These are phyloP conservation scores for Drechslerella dactyloides DNA, from an alignment of 2,329 filamentous ascomycete species.

Conservation along the genomic window DNA sequence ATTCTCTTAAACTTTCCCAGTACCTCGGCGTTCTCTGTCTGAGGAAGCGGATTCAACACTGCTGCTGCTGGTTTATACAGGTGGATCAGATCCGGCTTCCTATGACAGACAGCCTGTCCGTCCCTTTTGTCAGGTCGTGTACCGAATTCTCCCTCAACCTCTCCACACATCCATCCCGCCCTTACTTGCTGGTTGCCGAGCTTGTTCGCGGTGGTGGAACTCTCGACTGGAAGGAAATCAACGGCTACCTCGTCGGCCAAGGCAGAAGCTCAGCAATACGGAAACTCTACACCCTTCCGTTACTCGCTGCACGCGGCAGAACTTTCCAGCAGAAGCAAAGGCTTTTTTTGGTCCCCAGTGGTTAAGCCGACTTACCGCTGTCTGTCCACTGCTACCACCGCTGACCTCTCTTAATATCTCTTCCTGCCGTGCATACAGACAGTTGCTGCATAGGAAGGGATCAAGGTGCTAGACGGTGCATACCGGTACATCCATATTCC, in stretches of 20 bases:
- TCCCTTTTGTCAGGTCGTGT: neutral
- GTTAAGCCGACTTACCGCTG: constrained; percentile 17
- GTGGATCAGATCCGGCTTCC: constrained; percentile 32
- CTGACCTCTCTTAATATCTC: constrained; percentile 16
- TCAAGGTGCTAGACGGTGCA: constrained; percentile 41
- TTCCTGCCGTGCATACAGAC: constrained; percentile 10
- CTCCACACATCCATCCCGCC: constrained; percentile 9
- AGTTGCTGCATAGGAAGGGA: constrained; percentile 40
- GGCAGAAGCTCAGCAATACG: constrained; percentile 35
- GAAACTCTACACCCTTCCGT: constrained; percentile 48
- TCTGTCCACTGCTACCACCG: constrained; percentile 2
- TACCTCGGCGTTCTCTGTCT: neutral
- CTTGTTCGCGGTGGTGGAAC: constrained; percentile 25
- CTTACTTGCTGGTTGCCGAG: constrained; percentile 8
- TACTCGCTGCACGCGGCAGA: constrained; percentile 49
- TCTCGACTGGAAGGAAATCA: constrained; percentile 44
- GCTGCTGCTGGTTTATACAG: constrained; percentile 22
- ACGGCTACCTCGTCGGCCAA: constrained; percentile 31
- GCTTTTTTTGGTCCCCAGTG: constrained; percentile 17
- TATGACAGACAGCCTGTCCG: neutral
- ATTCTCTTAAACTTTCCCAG: neutral
- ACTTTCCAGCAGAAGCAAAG: constrained; percentile 39
- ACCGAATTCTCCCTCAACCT: constrained; percentile 15
- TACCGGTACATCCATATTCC: neutral
- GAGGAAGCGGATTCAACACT: neutral